phyloP scores from a whole-genome alignment of 192 early-diverging fungal species.

The Geranomyces variabilis region DNA sequence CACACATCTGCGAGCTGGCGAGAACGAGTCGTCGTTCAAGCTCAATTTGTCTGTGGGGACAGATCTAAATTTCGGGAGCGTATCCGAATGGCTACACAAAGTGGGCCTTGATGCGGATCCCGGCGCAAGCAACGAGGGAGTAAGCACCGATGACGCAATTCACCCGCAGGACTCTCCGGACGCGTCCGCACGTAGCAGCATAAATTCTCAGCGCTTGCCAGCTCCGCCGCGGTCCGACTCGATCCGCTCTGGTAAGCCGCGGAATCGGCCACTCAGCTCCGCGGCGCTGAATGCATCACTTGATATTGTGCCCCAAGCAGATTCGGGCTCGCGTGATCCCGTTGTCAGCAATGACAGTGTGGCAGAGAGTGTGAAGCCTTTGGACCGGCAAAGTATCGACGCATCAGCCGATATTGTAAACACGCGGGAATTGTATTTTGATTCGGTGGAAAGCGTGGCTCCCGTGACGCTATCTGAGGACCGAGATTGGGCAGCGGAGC shows the following conservation, averaged over 20 bases:
- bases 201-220: not conserved
- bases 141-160: not conserved
- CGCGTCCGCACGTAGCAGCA: conserved; percentile 3
- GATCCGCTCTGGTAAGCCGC: not conserved
- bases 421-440: not conserved
- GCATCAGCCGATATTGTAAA: not conserved
- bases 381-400: not conserved
- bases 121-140: not conserved
- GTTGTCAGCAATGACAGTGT: no score
- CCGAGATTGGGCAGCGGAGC: not conserved
- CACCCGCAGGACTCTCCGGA: not conserved
- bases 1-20: not conserved
- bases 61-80: conserved; percentile 16
- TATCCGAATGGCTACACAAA: conserved; percentile 28
- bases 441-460: not conserved
- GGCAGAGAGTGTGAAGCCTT: not conserved
- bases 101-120: not conserved
- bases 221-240: conserved; percentile 13
- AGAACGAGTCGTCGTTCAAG: not conserved
- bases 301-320: not conserved
- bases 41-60: conserved; percentile 18
- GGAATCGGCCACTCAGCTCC: not conserved
- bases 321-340: not conserved
- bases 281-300: not conserved
- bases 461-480: not conserved